These are phyloP conservation scores for Sugiyamaella marilandica DNA, from an alignment of 805 yeast species.

Conservation along the genomic window DNA sequence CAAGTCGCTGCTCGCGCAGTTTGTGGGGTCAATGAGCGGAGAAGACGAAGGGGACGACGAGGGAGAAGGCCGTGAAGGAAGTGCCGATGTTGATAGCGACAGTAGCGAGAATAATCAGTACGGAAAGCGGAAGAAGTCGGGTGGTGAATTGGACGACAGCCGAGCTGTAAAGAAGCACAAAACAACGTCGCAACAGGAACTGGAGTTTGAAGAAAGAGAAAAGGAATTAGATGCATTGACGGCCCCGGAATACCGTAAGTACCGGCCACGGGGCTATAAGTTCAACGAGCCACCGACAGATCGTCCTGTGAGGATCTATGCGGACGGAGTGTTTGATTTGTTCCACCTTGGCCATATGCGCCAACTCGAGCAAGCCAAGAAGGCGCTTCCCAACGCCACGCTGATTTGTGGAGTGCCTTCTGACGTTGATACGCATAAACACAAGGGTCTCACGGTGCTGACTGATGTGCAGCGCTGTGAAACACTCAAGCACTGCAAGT, in stretches of 20 bases:
- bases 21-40: constrained; percentile 1
- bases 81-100: background rate
- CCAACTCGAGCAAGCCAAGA: constrained; percentile 94
- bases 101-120: background rate
- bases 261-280: constrained; percentile 71
- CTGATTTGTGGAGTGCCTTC: constrained; percentile 90
- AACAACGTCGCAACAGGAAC: constrained; percentile 13
- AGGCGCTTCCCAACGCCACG: constrained; percentile 76
- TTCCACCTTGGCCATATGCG: constrained; percentile 98
- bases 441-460: constrained; percentile 90
- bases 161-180: background rate
- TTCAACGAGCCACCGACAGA: constrained; percentile 80
- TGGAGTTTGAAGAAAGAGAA: constrained; percentile 41
- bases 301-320: constrained; percentile 88
- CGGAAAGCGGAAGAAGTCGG: background rate
- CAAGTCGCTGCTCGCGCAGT: background rate
- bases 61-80: background rate
- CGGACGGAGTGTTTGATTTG: constrained; percentile 96
- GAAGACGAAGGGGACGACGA: constrained; percentile 5
- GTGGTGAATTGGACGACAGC: background rate
- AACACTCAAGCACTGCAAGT: constrained; percentile 84
- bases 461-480: constrained; percentile 85
- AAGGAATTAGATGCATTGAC: constrained; percentile 55
- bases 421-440: constrained; percentile 83
- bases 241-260: constrained; percentile 68